Base-by-base conservation (phyloP, 2,329 filamentous ascomycete genomes). In the Trichophyton simii region DNA sequence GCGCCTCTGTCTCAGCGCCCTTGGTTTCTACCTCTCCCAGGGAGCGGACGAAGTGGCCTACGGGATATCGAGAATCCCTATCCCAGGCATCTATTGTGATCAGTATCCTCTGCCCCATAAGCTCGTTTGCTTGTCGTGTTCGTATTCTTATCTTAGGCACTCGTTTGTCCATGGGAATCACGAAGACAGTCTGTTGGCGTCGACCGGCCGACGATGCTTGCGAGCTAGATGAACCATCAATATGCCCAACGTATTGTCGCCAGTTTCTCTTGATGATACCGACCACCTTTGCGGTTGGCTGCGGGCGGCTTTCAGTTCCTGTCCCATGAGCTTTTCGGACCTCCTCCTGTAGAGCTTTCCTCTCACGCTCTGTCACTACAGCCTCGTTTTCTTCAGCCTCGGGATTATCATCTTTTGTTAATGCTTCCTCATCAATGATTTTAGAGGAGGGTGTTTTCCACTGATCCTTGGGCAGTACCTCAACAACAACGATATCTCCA, bases 361-460 rank as follows among this genome's bases (percentile, higher is more conserved):
- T 85, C 75, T 99, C 94, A 69, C 86, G 87, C 68, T 95, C 89
- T 0, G 90, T 89, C n/a, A 95, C 83, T n/a, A 95, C 80, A 50
- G 87, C 87, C 63, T 85, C 84, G 28, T 82, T 83, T 5, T 82
- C 82, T 63, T 95, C 92, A 3, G 83, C 83, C 66, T 97, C 94
- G 1, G 94, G 87, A 68, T 95, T 96, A 69, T 99, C 94, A 69
- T 99, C 90, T 73, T 88, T 90, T 60, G 91, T 96, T 44, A 97
- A 79, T 1, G 87, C 83, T 67, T 96, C 92, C 72, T 99, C 94
- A 67, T 99, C 94, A 36, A 99, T 86, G 57, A 99, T 92, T 73
- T 95, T 95, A 3, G 89, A 92, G 1, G 92, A 97, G 0, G 94
- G 91, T 54, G 88, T 86, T 75, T 96, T 97, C 94, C 94, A 99